Percentiles rank a stretch among this genome's conserved stretches.
These are phyloP conservation scores for Leishmania major DNA, from an alignment of 208 protist genomes.

Conservation along the genomic window DNA sequence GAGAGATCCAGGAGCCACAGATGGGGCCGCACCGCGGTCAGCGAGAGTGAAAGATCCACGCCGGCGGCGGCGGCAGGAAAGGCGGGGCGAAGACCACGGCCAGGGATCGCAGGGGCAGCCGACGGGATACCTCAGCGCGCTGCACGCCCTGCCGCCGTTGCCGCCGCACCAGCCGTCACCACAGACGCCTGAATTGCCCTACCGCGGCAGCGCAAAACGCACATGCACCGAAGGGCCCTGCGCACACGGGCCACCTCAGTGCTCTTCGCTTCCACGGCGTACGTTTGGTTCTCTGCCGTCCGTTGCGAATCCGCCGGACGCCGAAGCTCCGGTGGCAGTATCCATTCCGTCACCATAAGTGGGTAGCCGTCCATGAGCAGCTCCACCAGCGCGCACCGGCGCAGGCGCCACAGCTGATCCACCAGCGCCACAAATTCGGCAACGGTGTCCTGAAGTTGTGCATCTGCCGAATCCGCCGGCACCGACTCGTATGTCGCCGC, in stretches of 20 bases:
- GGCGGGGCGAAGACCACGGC: background rate
- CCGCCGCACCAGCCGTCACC: conserved; percentile 2
- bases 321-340: conserved; percentile 10
- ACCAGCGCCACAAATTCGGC: conserved; percentile 9
- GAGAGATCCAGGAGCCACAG: conserved; percentile 31
- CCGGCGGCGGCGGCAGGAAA: background rate
- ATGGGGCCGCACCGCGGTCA: conserved; percentile 10
- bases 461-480: background rate
- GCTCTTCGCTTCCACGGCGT: background rate
- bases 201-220: conserved; percentile 9
- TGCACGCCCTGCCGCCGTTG: background rate
- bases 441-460: background rate
- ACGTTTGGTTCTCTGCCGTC: background rate
- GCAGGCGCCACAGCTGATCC: conserved; percentile 11
- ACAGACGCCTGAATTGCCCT: background rate
- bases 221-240: conserved; percentile 10
- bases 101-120: conserved; percentile 9
- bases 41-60: background rate
- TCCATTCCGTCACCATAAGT: conserved; percentile 9
- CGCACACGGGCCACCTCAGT: background rate
- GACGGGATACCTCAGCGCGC: background rate
- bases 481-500: background rate
- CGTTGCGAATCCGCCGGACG: background rate
- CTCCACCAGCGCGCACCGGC: conserved; percentile 20
- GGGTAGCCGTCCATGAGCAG: conserved; percentile 16